A percentile compares a stretch with the other conserved stretches of the same genome.
These are phyloP conservation scores for Talaromyces ruber DNA, from an alignment of 495 filamentous ascomycete genomes.

Conservation along the genomic window DNA sequence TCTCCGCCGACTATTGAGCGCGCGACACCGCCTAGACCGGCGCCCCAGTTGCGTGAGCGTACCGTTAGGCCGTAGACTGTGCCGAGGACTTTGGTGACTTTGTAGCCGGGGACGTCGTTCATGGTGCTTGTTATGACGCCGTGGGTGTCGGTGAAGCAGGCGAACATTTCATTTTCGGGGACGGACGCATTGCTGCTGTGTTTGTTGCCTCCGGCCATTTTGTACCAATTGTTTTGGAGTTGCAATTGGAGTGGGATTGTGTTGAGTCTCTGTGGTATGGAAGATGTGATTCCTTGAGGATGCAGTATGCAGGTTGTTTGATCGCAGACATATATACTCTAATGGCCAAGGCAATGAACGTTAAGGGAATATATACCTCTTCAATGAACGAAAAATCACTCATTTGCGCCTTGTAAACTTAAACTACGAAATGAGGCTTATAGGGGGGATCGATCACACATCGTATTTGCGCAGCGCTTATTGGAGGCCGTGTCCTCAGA, in stretches of 20 bases:
- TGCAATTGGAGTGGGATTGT: background rate
- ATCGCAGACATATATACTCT: background rate
- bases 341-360: background rate
- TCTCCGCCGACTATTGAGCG: slow-evolving; percentile 48
- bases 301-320: background rate
- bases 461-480: slow-evolving; percentile 1
- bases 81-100: slow-evolving; percentile 46
- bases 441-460: background rate
- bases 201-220: background rate
- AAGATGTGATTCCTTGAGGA: background rate
- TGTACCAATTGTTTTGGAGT: background rate
- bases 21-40: slow-evolving; percentile 35
- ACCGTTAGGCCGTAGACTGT: slow-evolving; percentile 52
- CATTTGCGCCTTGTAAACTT: background rate
- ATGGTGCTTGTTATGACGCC: slow-evolving; percentile 47
- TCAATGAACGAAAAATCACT: background rate
- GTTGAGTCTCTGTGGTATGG: background rate
- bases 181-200: background rate
- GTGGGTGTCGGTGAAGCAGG: slow-evolving; percentile 52
- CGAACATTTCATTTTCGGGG: slow-evolving; percentile 9
- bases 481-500: background rate
- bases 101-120: slow-evolving; percentile 48
- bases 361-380: background rate
- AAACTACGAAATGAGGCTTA: background rate
- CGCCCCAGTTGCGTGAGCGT: slow-evolving; percentile 44